A percentile compares a stretch with the other conserved stretches of the same genome.
These are phyloP conservation scores for Diaporthe citri DNA, from an alignment of 2,329 filamentous ascomycete species.

Conservation along the genomic window DNA sequence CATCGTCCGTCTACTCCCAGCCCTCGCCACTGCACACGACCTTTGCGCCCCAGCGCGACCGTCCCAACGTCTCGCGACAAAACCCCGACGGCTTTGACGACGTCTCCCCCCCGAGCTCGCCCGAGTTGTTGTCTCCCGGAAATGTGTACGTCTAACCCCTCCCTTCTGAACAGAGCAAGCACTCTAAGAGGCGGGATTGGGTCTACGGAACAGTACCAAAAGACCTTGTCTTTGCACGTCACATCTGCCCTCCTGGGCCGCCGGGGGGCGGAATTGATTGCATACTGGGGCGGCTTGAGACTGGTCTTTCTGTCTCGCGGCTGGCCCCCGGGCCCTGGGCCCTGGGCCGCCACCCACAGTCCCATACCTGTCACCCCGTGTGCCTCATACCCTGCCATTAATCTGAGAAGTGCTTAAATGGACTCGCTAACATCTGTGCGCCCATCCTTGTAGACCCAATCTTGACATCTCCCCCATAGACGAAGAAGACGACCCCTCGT, in stretches of 20 bases:
- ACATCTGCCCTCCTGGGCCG: neutral
- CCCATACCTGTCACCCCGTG: neutral
- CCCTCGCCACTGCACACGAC: conserved; percentile 57
- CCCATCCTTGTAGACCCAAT: conserved; percentile 20
- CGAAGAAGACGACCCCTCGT: conserved; percentile 48
- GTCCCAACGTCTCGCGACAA: conserved; percentile 41
- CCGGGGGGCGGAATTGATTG: neutral
- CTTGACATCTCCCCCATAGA: conserved; percentile 68
- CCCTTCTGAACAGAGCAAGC: neutral
- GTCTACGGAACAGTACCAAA: neutral
- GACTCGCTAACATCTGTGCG: conserved; percentile 40
- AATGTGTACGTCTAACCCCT: conserved; percentile 56
- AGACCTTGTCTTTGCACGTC: neutral
- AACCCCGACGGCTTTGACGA: conserved; percentile 46
- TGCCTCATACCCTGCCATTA: neutral
- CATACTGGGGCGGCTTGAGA: conserved; percentile 13
- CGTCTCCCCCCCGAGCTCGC: conserved; percentile 70
- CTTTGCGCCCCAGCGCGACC: conserved; percentile 45
- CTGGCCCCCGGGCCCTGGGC: neutral
- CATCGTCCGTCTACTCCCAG: conserved; percentile 74
- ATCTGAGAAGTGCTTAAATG: neutral
- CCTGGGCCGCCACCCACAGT: neutral
- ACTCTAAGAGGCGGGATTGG: neutral
- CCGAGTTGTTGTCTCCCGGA: conserved; percentile 56
- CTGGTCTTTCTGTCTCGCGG: conserved; percentile 1